phyloP scores from a whole-genome alignment of 805 yeast species.

The Candida jianshihensis region DNA sequence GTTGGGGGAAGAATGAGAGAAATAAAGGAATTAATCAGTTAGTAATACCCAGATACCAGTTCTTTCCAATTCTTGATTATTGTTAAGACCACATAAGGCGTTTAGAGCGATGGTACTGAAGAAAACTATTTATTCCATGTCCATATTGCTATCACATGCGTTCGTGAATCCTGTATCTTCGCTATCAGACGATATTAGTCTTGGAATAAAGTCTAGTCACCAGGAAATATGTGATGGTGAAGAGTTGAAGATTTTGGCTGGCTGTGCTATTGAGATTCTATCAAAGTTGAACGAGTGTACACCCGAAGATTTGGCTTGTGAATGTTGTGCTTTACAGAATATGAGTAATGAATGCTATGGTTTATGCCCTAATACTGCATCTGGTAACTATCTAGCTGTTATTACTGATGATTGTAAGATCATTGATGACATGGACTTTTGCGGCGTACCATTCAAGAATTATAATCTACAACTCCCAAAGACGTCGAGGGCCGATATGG shows the following conservation, averaged over 20 bases:
- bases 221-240: slow-evolving; percentile 37
- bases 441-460: slow-evolving; percentile 43
- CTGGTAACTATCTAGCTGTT: slow-evolving; percentile 39
- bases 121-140: too few species aligned
- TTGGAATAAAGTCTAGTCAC: slow-evolving; percentile 41
- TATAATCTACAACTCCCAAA: slow-evolving; percentile 27
- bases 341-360: slow-evolving; percentile 39
- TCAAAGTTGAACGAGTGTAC: slow-evolving; percentile 41
- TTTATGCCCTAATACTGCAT: slow-evolving; percentile 40
- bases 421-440: slow-evolving; percentile 43
- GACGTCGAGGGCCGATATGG: slow-evolving; percentile 20
- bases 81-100: too few species aligned
- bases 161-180: slow-evolving; percentile 15
- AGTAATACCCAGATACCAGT: too few species aligned
- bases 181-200: slow-evolving; percentile 28
- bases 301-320: slow-evolving; percentile 48
- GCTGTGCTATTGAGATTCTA: slow-evolving; percentile 41
- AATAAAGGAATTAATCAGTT: not conserved
- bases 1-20: not conserved
- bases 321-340: slow-evolving; percentile 48
- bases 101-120: too few species aligned
- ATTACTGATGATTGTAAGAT: slow-evolving; percentile 39
- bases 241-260: slow-evolving; percentile 34
- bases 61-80: too few species aligned
- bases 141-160: slow-evolving; percentile 3